Conservation (phyloP, 1,139 yeast genomes). For the Geotrichum phurueaensis region DNA sequence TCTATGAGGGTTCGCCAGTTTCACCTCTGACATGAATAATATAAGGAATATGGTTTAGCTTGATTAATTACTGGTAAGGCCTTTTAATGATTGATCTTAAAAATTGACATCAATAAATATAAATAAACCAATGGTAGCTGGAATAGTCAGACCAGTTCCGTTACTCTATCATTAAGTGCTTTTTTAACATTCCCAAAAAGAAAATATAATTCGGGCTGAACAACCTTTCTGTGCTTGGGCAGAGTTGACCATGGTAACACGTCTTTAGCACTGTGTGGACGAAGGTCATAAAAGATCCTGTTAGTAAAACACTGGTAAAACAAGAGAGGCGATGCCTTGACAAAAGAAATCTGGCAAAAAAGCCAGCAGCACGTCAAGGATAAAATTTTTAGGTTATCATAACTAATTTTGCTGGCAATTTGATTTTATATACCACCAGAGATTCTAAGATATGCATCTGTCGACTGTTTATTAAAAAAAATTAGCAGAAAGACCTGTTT, state of each 20-base stretch:
- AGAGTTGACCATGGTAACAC: neutral
- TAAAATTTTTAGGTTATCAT: neutral
- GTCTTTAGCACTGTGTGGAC: neutral
- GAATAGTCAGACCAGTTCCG: no score
- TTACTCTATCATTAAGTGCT: neutral
- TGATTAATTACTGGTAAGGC: no score
- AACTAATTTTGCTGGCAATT: neutral
- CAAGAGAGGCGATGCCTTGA: neutral
- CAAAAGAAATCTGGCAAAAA: no score
- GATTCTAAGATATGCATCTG: neutral
- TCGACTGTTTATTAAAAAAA: no score
- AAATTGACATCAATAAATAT: no score
- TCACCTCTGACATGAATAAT: no score
- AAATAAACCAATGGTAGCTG: no score
- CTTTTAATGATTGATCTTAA: no score
- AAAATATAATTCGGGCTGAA: neutral
- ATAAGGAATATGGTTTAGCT: no score
- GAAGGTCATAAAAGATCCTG: neutral
- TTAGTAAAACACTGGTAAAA: neutral
- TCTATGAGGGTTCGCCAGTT: no score
- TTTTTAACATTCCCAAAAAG: no score
- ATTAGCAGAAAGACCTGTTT: no score
- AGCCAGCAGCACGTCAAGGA: neutral
- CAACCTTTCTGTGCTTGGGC: neutral
- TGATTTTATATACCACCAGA: neutral